A percentile compares a stretch with the other conserved stretches of the same genome.
Conservation (phyloP, 2,329 filamentous ascomycete species). For the Aspergillus fumigatiaffinis region DNA sequence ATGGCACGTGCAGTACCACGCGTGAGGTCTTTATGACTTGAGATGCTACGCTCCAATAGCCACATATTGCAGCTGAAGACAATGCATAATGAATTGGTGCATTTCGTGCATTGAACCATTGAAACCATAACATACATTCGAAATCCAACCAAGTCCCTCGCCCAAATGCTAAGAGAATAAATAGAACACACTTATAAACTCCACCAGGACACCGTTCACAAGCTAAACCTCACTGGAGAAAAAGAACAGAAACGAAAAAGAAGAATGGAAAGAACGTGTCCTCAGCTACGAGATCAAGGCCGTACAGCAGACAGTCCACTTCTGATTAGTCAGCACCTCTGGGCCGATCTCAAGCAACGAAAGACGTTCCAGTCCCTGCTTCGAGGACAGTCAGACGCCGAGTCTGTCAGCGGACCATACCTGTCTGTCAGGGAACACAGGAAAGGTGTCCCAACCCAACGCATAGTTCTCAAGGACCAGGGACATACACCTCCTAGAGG, state of each 20-base stretch:
- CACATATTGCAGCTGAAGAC: background rate
- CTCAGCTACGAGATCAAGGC: constrained; percentile 3
- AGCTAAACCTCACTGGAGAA: background rate
- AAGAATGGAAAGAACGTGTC: background rate
- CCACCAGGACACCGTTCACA: background rate
- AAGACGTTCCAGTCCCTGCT: background rate
- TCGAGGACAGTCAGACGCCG: background rate
- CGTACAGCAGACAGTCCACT: background rate
- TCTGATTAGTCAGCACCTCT: constrained; percentile 1
- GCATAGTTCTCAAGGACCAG: constrained; percentile 2
- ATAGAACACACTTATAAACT: background rate
- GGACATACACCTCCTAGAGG: constrained; percentile 15
- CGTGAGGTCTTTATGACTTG: background rate
- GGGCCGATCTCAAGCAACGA: constrained; percentile 6
- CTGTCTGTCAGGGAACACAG: background rate
- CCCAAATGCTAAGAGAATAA: background rate
- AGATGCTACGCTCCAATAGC: background rate
- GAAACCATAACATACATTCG: background rate
- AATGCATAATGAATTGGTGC: too few relatives aligned
- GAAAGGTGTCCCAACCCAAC: background rate
- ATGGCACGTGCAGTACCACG: background rate
- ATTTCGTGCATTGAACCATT: background rate
- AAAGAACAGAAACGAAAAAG: background rate
- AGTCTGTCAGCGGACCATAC: background rate
- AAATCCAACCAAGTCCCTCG: background rate